Base-by-base conservation (phyloP, 1,139 yeast genomes). In the Lodderomyces theae region DNA sequence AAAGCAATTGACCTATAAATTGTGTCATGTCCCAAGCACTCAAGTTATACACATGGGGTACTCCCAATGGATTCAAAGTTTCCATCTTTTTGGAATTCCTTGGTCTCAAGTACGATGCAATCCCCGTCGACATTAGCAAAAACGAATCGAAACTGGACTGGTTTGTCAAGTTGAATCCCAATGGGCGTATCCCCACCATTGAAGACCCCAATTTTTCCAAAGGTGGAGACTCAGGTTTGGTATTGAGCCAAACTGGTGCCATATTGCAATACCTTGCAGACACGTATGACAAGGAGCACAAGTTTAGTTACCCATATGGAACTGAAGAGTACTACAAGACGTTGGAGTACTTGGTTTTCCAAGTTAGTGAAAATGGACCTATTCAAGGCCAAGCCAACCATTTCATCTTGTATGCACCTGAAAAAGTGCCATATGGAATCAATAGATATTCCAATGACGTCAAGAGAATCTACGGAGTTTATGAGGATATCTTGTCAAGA, bases 131-230 rank as follows among this genome's bases (percentile, higher is more conserved):
- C 47, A 58, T 80, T 38, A 12, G 47, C 2, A 61, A 55, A 19
- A 59, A 61, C 37, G 72, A 54, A 13, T 79, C 73, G 46, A 80
- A 80, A 53, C 66, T 70, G 46, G 73, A 66, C 2, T 77, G 81
- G 80, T 81, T 68, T 51, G 55, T 76, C 41, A 61, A 70, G 40
- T 57, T 78, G 51, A 79, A 80, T 53, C 81, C 82, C 21, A 80
- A 80, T 51, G 86, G 86, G 12, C 65, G 82, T 47, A 77, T 80
- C 42, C 87, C 87, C 13, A 69, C 79, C 1, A 55, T 81, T 16
- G 66, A 69, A 3, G 82, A 79, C 51, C 63, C 66, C 38, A 57
- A 57, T 28, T 28, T 36, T 28, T 3, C 18, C 16, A 21, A 11
- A 2, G 31, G 24, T n/a, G 59, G 71, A n/a, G n/a, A n/a, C n/a